Evolutionary conservation across 768 basidiomycete genomes (phyloP).

Genomic region (Hygrophoropsis aurantiaca): DNA sequence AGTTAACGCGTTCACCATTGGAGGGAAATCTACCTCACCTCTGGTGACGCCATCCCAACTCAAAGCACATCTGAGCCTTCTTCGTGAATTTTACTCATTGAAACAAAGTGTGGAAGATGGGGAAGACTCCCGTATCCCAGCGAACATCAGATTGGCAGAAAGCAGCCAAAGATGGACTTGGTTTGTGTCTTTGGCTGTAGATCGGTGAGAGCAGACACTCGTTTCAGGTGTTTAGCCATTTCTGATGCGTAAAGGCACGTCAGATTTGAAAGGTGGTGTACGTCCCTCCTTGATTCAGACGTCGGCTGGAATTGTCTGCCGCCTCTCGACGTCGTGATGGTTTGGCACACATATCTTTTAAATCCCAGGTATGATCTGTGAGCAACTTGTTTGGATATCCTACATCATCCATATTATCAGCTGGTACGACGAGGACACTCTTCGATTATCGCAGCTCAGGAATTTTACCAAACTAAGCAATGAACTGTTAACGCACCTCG

Average conservation of each 20-base stretch:
- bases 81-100: not conserved
- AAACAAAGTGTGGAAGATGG: not conserved
- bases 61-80: not conserved
- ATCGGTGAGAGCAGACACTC: not conserved
- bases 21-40: not conserved
- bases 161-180: not conserved
- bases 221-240: too few relatives aligned
- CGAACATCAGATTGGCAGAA: not conserved
- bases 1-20: not conserved
- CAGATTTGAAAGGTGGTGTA: not conserved
- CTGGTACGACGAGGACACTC: too few relatives aligned
- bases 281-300: not conserved
- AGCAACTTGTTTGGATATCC: too few relatives aligned
- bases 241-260: too few relatives aligned
- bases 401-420: too few relatives aligned
- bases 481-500: too few relatives aligned
- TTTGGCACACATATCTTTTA: not conserved
- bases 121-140: not conserved
- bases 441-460: too few relatives aligned
- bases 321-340: not conserved
- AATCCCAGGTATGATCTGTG: not conserved
- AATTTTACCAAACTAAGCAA: too few relatives aligned
- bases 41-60: not conserved
- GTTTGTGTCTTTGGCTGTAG: not conserved
- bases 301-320: not conserved